phyloP scores from a whole-genome alignment of 2,329 filamentous ascomycete genomes.

The Phaeosphaeriaceae sp. region DNA sequence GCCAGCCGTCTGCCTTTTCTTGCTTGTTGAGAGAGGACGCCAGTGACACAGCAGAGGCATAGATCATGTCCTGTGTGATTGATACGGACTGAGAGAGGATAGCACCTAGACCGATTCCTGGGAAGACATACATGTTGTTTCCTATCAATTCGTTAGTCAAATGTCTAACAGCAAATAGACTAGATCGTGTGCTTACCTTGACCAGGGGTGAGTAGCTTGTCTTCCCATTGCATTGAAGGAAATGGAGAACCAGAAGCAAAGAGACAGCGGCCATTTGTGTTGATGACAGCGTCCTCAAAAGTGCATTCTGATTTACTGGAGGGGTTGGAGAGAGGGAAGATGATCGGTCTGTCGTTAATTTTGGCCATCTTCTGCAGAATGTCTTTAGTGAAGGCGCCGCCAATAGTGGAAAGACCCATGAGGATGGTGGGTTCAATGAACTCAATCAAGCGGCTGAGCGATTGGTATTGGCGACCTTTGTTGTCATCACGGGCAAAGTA shows the following conservation, averaged over 20 bases:
- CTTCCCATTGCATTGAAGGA: constrained; percentile 63
- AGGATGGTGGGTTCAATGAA: constrained; percentile 94
- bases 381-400: constrained; percentile 89
- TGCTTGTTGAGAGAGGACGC: constrained; percentile 78
- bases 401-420: constrained; percentile 92
- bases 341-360: constrained; percentile 72
- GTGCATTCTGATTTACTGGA: constrained; percentile 97
- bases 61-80: constrained; percentile 95
- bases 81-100: constrained; percentile 87
- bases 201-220: constrained; percentile 56
- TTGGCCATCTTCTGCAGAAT: constrained; percentile 70
- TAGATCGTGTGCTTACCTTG: constrained; percentile 45
- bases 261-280: constrained; percentile 89
- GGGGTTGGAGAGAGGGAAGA: constrained; percentile 95
- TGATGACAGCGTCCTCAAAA: constrained; percentile 87
- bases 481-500: constrained; percentile 72
- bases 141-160: constrained; percentile 64
- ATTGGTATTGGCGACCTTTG: constrained; percentile 71
- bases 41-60: constrained; percentile 85
- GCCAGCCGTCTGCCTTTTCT: constrained; percentile 80
- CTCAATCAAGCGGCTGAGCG: constrained; percentile 88
- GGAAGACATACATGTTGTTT: constrained; percentile 94
- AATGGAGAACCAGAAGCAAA: constrained; percentile 97
- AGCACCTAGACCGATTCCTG: constrained; percentile 89
- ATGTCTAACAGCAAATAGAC: background rate